Evolutionary conservation across 257 asterid genomes (phyloP).

Genomic region (Solanum pinnatisectum): DNA sequence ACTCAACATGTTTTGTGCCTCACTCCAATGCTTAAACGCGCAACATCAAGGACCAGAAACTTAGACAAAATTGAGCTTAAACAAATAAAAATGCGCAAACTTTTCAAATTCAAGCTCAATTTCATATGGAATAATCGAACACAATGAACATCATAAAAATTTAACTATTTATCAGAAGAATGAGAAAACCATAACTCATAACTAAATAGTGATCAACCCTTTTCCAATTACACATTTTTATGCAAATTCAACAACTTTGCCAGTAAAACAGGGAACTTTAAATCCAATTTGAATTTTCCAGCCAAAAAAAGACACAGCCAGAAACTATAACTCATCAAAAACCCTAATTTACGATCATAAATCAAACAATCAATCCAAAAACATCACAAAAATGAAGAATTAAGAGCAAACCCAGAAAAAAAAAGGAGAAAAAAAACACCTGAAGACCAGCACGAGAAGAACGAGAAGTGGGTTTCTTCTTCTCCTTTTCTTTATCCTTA

Average conservation of each 20-base stretch:
- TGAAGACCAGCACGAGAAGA: conserved; percentile 23
- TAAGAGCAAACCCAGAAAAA: neutral
- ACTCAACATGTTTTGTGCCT: neutral
- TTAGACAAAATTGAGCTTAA: neutral
- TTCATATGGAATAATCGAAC: neutral
- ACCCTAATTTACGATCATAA: neutral
- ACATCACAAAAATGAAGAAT: neutral
- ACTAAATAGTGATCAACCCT: neutral
- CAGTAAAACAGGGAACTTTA: neutral
- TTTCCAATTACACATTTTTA: neutral
- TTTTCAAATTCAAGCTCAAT: neutral
- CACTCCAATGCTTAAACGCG: neutral
- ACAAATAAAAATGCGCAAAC: neutral
- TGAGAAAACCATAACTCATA: neutral
- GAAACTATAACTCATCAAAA: neutral
- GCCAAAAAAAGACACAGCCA: neutral
- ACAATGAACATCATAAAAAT: neutral
- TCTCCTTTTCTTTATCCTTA: conserved; percentile 15
- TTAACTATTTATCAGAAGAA: neutral
- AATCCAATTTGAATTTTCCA: neutral
- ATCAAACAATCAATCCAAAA: neutral
- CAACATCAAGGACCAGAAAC: neutral
- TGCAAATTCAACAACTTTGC: neutral
- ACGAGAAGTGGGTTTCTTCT: conserved; percentile 17
- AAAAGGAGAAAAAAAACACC: neutral